phyloP scores from a whole-genome alignment of 164 flowering plant genomes.

The Brasenia schreberi region DNA sequence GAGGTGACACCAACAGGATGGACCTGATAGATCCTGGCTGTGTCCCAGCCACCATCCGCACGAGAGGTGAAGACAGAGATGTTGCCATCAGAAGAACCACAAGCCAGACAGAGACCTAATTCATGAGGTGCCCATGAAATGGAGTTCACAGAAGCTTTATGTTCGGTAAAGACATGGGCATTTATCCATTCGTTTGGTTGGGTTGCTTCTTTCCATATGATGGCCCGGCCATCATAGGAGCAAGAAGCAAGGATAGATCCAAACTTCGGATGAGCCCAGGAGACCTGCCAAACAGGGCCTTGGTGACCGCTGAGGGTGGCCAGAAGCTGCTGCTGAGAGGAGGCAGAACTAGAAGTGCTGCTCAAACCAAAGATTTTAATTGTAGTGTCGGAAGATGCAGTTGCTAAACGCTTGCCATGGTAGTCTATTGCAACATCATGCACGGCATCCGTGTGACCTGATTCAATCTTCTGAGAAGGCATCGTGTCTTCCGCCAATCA shows the following conservation, averaged over 20 bases:
- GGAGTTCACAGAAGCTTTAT: constrained; percentile 35
- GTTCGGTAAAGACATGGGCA: constrained; percentile 28
- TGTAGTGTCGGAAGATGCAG: constrained; percentile 32
- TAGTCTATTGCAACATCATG: constrained; percentile 45
- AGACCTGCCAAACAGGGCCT: constrained; percentile 43
- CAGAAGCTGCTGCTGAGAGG: constrained; percentile 23
- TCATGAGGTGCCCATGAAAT: constrained; percentile 43
- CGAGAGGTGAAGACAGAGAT: constrained; percentile 26
- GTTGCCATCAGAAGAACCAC: constrained; percentile 41
- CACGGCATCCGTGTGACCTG: constrained; percentile 20
- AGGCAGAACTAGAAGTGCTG: not conserved
- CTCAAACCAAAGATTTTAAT: constrained; percentile 34
- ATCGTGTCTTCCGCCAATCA: constrained; percentile 3
- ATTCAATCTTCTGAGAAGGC: constrained; percentile 33
- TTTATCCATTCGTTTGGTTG: constrained; percentile 29
- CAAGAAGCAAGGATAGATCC: constrained; percentile 38
- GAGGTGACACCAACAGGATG: constrained; percentile 41
- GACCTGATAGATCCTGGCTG: constrained; percentile 29
- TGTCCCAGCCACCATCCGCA: constrained; percentile 36
- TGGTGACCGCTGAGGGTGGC: constrained; percentile 32
- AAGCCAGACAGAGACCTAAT: constrained; percentile 32
- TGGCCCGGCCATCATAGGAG: constrained; percentile 32
- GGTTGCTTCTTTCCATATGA: constrained; percentile 27
- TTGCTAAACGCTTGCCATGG: constrained; percentile 42
- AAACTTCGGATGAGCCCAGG: constrained; percentile 44